These are phyloP conservation scores for Macrolepiota dolichaula DNA, from an alignment of 768 basidiomycete species.

Conservation along the genomic window DNA sequence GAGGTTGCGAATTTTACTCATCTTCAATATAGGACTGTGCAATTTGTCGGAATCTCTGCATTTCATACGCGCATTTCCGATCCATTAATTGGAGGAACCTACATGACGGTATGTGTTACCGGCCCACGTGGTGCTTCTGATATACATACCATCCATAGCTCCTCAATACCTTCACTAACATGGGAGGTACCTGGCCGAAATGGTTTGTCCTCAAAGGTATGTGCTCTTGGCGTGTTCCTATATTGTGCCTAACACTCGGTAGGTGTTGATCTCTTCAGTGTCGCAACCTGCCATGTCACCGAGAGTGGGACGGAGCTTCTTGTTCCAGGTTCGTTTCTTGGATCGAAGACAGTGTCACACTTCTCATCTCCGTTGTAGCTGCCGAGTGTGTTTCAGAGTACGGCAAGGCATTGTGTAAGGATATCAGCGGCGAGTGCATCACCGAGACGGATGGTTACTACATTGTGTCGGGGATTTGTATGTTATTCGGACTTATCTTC, in stretches of 20 bases:
- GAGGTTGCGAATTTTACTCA: not conserved
- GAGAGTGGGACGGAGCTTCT: constrained; percentile 49
- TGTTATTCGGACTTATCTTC: constrained; percentile 70
- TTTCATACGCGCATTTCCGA: constrained; percentile 98
- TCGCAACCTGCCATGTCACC: constrained; percentile 77
- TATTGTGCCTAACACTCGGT: not conserved
- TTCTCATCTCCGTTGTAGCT: constrained; percentile 38
- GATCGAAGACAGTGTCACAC: not conserved
- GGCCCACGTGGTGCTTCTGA: not conserved
- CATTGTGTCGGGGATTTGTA: constrained; percentile 74
- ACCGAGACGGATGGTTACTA: constrained; percentile 93
- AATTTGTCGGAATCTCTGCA: constrained; percentile 98
- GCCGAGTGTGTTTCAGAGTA: constrained; percentile 91
- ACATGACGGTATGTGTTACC: constrained; percentile 84
- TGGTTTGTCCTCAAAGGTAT: constrained; percentile 92
- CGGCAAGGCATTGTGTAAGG: constrained; percentile 76
- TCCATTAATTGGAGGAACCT: constrained; percentile 95
- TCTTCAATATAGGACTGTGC: constrained; percentile 71
- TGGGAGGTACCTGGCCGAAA: constrained; percentile 98
- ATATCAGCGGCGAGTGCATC: constrained; percentile 75
- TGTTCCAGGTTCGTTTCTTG: constrained; percentile 46
- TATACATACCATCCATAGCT: constrained; percentile 47
- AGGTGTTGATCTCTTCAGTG: constrained; percentile 88
- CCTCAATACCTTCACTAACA: constrained; percentile 91
- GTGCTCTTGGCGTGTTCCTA: constrained; percentile 13